Conservation (phyloP, 2,329 filamentous ascomycete genomes). For the Aspergillus nomiae region DNA sequence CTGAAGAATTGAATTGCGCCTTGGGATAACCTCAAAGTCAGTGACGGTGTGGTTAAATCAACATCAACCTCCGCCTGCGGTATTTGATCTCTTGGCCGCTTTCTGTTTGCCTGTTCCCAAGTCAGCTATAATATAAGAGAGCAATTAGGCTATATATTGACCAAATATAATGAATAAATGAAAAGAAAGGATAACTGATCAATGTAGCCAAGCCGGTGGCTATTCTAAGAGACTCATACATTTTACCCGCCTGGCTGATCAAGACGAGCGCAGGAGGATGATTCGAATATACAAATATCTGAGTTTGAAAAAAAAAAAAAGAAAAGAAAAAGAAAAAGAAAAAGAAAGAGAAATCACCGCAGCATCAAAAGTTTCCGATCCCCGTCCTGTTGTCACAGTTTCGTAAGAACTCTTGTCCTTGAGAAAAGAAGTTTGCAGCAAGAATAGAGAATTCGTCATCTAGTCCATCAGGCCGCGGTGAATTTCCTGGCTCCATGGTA, state of each 20-base stretch:
- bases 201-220: background rate
- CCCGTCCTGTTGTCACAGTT: conserved; percentile 40
- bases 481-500: conserved; percentile 19
- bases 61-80: background rate
- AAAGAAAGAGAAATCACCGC: background rate
- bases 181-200: background rate
- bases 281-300: background rate
- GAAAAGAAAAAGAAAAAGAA: too few relatives aligned
- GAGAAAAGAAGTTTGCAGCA: conserved; percentile 52
- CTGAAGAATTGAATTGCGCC: background rate
- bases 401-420: conserved; percentile 46
- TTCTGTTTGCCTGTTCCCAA: background rate
- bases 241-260: background rate
- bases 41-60: background rate
- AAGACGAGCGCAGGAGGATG: too few relatives aligned
- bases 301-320: background rate
- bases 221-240: background rate
- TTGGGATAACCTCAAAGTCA: background rate
- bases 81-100: background rate
- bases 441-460: conserved; percentile 51
- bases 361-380: conserved; percentile 32
- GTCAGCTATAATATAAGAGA: background rate
- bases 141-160: background rate
- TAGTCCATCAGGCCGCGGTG: conserved; percentile 28
- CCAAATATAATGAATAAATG: background rate